phyloP scores from a whole-genome alignment of 202 grass and related monocot genomes.

The Zoysia matrella region DNA sequence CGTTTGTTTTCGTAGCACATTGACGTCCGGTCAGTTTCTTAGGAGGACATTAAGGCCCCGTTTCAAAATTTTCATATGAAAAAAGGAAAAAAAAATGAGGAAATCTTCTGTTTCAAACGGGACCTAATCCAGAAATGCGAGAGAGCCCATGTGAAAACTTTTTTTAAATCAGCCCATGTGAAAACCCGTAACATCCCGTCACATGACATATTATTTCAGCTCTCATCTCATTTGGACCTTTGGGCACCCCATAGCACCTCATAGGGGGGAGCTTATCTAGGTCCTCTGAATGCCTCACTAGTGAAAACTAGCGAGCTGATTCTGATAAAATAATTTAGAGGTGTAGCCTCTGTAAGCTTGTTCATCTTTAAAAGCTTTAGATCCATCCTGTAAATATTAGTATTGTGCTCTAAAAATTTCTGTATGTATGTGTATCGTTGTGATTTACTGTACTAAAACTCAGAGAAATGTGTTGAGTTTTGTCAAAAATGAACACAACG shows the following conservation, averaged over 20 bases:
- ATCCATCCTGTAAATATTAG: constrained; percentile 37
- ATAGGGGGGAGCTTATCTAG: constrained; percentile 4
- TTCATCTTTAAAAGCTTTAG: not conserved
- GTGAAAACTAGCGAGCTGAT: constrained; percentile 26
- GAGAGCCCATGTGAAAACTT: too few relatives aligned
- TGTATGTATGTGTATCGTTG: constrained; percentile 6
- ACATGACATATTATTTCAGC: too few relatives aligned
- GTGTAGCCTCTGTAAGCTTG: constrained; percentile 39
- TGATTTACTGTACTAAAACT: constrained; percentile 18
- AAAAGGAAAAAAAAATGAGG: too few relatives aligned
- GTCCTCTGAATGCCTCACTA: constrained; percentile 25
- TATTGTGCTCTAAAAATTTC: not conserved
- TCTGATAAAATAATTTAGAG: constrained; percentile 24
- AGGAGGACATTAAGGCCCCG: too few relatives aligned
- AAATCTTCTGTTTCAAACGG: too few relatives aligned
- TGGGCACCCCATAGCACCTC: constrained; percentile 32
- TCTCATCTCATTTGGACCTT: not conserved
- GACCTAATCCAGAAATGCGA: too few relatives aligned
- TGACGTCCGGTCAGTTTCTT: too few relatives aligned
- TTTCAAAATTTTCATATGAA: too few relatives aligned
- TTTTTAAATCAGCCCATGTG: too few relatives aligned
- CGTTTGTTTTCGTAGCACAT: too few relatives aligned
- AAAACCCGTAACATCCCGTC: too few relatives aligned
- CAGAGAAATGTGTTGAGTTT: not conserved
- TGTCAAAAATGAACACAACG: not conserved